Percentiles rank a stretch among this genome's conserved stretches.
Conservation (phyloP, 106 monocot genomes). For the Dioscorea dumetorum region DNA sequence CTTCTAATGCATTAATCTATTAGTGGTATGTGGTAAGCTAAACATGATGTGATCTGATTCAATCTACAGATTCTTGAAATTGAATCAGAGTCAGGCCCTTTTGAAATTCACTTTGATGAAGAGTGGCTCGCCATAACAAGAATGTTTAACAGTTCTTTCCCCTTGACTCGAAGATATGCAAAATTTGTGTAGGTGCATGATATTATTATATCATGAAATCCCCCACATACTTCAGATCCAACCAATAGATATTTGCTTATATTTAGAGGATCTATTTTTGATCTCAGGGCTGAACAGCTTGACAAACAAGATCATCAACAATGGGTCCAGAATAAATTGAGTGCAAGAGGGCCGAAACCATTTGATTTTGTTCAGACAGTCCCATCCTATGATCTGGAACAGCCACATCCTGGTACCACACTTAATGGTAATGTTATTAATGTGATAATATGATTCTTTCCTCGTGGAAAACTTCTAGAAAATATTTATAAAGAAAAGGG, state of each 20-base stretch:
- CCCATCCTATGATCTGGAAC: conserved; percentile 43
- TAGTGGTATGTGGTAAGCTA: neutral
- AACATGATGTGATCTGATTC: neutral
- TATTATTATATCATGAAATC: neutral
- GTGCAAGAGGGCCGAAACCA: conserved; percentile 56
- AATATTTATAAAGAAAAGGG: too few relatives aligned
- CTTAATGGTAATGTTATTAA: conserved; percentile 17
- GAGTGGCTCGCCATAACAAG: conserved; percentile 92
- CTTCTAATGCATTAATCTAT: neutral
- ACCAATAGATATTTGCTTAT: neutral
- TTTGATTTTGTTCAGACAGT: conserved; percentile 65
- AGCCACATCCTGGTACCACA: conserved; percentile 2
- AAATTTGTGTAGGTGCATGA: conserved; percentile 17
- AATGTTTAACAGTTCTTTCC: conserved; percentile 61
- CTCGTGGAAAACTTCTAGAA: neutral
- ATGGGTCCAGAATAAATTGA: conserved; percentile 60
- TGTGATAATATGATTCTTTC: neutral
- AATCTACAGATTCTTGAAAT: conserved; percentile 71
- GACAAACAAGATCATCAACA: conserved; percentile 41
- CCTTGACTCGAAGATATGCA: conserved; percentile 36
- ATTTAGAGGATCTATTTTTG: neutral
- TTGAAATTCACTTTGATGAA: conserved; percentile 82
- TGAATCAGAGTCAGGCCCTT: conserved; percentile 68
- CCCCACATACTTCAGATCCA: neutral
- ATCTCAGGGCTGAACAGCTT: conserved; percentile 35